Conservation (phyloP, 306 rosid genomes). For the Acacia acuminata region DNA sequence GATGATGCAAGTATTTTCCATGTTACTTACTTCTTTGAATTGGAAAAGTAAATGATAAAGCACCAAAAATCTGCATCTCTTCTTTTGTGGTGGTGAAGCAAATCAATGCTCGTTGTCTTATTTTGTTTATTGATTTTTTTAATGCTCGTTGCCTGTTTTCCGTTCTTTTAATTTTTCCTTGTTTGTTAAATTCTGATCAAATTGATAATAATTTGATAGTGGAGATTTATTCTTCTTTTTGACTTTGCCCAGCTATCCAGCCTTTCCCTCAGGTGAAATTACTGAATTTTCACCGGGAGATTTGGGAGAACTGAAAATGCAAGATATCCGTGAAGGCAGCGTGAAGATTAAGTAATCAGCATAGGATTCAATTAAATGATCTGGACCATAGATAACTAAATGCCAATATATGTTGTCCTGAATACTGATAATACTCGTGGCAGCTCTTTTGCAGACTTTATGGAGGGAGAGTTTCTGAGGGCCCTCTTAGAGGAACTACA, state of each 20-base stretch:
- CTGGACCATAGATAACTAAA: not conserved
- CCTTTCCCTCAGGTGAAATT: constrained; percentile 43
- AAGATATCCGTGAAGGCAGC: constrained; percentile 91
- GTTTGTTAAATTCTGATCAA: not conserved
- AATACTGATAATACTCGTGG: constrained; percentile 54
- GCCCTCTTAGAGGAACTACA: constrained; percentile 67
- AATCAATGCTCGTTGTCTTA: not conserved
- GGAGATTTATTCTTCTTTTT: not conserved
- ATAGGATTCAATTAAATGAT: not conserved
- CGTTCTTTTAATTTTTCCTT: not conserved
- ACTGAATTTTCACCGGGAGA: constrained; percentile 52
- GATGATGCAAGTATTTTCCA: not conserved
- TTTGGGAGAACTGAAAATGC: constrained; percentile 61
- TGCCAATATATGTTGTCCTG: constrained; percentile 3
- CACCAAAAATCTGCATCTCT: not conserved
- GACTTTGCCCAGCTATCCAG: constrained; percentile 51
- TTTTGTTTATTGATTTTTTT: not conserved
- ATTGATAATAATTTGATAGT: not conserved
- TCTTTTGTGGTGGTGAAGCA: not conserved
- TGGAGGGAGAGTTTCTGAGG: constrained; percentile 88
- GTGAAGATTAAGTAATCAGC: constrained; percentile 71
- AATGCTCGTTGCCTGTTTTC: not conserved
- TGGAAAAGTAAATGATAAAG: not conserved
- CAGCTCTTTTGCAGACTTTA: constrained; percentile 84
- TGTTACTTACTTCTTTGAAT: not conserved